phyloP scores from a whole-genome alignment of 108 stramenopile genomes.

The Fragilariopsis cylindrus region DNA sequence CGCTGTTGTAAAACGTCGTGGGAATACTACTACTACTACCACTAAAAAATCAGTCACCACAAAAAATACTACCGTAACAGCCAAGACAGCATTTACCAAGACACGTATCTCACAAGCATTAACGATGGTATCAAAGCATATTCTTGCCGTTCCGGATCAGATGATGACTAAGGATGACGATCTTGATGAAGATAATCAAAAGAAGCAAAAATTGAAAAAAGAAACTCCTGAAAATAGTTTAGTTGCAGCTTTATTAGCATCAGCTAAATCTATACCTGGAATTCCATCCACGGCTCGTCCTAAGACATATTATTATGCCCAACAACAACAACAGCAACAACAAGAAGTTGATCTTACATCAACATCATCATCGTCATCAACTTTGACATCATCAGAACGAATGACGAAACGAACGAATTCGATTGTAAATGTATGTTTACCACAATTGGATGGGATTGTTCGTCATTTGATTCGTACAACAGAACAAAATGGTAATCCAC shows the following conservation, averaged over 20 bases:
- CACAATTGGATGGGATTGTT: slow-evolving; percentile 45
- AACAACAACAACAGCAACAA: slow-evolving; percentile 13
- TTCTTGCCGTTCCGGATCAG: slow-evolving; percentile 21
- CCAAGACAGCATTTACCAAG: slow-evolving; percentile 9
- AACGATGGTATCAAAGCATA: slow-evolving; percentile 31
- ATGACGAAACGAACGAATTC: slow-evolving; percentile 21
- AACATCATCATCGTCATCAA: background rate
- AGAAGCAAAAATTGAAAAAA: background rate
- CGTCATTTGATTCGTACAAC: slow-evolving; percentile 22
- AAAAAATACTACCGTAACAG: background rate
- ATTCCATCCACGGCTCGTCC: slow-evolving; percentile 18
- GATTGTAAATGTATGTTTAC: background rate
- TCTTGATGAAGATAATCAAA: background rate
- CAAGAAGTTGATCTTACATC: background rate
- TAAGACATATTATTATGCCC: background rate
- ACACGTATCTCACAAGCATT: slow-evolving; percentile 18
- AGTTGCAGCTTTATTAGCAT: slow-evolving; percentile 50
- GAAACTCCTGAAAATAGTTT: slow-evolving; percentile 43
- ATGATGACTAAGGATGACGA: slow-evolving; percentile 6
- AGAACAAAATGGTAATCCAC: slow-evolving; percentile 49
- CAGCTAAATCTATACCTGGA: slow-evolving; percentile 40
- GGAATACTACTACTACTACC: background rate
- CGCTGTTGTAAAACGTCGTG: background rate
- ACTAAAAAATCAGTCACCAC: background rate
- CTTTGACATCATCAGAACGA: background rate